These are phyloP conservation scores for Russula sp. DNA, from an alignment of 768 basidiomycete species.

Conservation along the genomic window DNA sequence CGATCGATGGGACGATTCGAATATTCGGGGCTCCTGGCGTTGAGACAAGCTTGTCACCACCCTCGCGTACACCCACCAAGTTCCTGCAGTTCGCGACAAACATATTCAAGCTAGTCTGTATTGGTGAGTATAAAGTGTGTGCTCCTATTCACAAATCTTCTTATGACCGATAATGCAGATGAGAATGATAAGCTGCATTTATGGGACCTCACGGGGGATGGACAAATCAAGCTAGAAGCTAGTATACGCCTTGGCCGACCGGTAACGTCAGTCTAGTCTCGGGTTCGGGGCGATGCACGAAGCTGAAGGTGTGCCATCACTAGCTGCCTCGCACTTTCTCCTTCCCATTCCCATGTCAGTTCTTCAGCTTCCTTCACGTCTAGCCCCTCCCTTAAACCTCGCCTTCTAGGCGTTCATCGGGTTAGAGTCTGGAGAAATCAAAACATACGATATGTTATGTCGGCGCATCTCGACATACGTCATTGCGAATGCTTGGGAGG, in stretches of 20 bases:
- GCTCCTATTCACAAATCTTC: background rate
- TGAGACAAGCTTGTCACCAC: conserved; percentile 42
- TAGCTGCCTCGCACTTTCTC: conserved; percentile 52
- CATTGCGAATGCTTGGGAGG: conserved; percentile 69
- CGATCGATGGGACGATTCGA: conserved; percentile 51
- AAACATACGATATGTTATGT: conserved; percentile 71
- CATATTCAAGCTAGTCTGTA: conserved; percentile 47
- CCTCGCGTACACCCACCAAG: conserved; percentile 38
- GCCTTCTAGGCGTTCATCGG: conserved; percentile 39
- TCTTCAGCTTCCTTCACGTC: conserved; percentile 3
- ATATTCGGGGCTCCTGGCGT: conserved; percentile 67
- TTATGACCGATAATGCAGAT: conserved; percentile 31
- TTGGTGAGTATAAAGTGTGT: conserved; percentile 39
- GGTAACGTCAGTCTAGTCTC: conserved; percentile 29
- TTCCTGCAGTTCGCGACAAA: conserved; percentile 56
- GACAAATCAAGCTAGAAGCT: conserved; percentile 44
- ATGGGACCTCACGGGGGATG: conserved; percentile 50
- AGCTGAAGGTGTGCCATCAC: conserved; percentile 9
- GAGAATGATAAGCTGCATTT: conserved; percentile 47
- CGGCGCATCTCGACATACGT: conserved; percentile 56
- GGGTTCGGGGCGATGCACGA: background rate
- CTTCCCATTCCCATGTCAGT: conserved; percentile 66
- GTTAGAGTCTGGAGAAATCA: conserved; percentile 50
- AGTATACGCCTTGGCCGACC: conserved; percentile 43
- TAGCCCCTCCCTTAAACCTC: background rate